These are phyloP conservation scores for Purshia tridentata DNA, from an alignment of 306 rosid species.

Conservation along the genomic window DNA sequence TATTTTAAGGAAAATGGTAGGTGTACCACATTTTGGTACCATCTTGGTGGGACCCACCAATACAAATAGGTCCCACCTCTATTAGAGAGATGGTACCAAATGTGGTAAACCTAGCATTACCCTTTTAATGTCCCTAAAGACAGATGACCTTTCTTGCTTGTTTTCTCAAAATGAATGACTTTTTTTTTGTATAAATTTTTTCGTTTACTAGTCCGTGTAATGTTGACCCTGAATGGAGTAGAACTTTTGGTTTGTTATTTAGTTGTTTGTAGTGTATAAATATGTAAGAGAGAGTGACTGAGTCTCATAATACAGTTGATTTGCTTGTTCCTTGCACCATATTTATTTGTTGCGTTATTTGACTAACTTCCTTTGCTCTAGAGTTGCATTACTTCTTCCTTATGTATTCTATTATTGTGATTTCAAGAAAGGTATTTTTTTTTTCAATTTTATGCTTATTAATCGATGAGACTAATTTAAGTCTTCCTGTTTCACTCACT, in stretches of 20 bases:
- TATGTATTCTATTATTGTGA: not conserved
- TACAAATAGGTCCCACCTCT: too few species aligned
- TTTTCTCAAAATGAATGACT: not conserved
- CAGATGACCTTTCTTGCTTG: not conserved
- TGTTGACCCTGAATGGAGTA: not conserved
- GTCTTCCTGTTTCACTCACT: conserved; percentile 16
- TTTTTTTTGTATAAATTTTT: not conserved
- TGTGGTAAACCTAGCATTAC: too few species aligned
- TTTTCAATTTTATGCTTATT: not conserved
- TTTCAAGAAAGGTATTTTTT: not conserved
- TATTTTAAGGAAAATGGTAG: too few species aligned
- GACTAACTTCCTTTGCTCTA: not conserved
- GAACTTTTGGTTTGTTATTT: not conserved
- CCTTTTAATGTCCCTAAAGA: not conserved
- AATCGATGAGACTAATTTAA: not conserved
- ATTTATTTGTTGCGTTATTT: not conserved
- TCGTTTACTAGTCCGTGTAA: not conserved
- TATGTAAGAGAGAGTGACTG: not conserved
- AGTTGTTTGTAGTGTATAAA: not conserved
- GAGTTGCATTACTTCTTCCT: not conserved
- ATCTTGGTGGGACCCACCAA: too few species aligned
- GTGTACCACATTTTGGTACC: too few species aligned
- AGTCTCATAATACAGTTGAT: not conserved
- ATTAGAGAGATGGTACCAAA: too few species aligned
- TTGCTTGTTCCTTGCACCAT: not conserved